Evolutionary conservation across 1,284 basidiomycete genomes (phyloP).

Genomic region (Paramarasmius palmivorus): DNA sequence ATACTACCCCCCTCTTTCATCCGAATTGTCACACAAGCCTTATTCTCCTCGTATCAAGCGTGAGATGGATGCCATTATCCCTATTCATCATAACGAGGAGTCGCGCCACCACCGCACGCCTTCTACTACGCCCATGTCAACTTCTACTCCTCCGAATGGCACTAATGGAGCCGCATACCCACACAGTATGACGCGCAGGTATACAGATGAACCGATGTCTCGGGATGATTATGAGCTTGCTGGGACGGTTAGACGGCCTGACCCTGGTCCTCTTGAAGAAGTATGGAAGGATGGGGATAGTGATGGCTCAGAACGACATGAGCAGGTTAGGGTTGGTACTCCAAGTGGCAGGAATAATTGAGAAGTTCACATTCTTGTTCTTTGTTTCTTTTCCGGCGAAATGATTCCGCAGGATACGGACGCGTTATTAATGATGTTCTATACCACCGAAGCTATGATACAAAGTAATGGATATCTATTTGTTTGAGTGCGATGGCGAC

Average conservation of each 20-base stretch:
- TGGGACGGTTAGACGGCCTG: constrained; percentile 38
- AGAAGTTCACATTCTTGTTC: too few relatives aligned
- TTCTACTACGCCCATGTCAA: too few relatives aligned
- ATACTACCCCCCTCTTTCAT: constrained; percentile 69
- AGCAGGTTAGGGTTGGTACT: too few relatives aligned
- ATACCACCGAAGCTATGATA: too few relatives aligned
- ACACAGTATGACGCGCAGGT: constrained; percentile 13
- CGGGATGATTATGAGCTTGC: constrained; percentile 27
- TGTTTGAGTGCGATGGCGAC: too few relatives aligned
- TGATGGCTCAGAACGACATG: not conserved
- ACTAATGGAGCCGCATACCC: constrained; percentile 6
- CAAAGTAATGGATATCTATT: too few relatives aligned
- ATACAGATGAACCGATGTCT: constrained; percentile 12
- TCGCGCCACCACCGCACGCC: too few relatives aligned
- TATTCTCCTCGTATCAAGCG: constrained; percentile 69
- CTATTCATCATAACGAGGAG: constrained; percentile 30
- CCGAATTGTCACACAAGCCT: constrained; percentile 67
- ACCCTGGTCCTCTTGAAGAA: constrained; percentile 32
- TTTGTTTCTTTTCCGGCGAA: too few relatives aligned
- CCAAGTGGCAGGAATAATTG: too few relatives aligned
- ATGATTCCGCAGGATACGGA: too few relatives aligned
- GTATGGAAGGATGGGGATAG: constrained; percentile 34
- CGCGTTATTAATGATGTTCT: too few relatives aligned
- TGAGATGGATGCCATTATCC: constrained; percentile 42
- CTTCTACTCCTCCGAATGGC: too few relatives aligned